Base-by-base conservation (phyloP, 306 rosid species). In the Malus sylvestris region DNA sequence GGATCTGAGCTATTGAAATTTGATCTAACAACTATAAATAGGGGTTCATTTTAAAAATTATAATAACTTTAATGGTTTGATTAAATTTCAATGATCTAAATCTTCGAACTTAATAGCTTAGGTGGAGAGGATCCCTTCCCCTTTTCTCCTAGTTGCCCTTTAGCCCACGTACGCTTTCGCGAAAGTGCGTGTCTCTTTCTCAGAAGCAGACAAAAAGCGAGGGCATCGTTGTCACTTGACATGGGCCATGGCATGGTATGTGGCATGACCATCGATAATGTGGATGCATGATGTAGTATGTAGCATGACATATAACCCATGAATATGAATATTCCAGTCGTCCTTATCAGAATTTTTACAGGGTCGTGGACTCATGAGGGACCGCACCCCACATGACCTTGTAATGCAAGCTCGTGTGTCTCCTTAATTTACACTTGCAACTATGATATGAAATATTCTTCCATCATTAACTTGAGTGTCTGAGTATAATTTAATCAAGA, bases 171-270 rank as follows among this genome's bases (percentile, higher is more conserved):
- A 78, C 18, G 33, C 82, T 75, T 52, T 72, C 20, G 52, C 23
- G 87, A 86, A 90, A 84, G 79, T 80, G 81, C 59, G 6, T 59
- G 83, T 67, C 49, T 75, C 84, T 71, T 83, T 87, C 80, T 53
- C 44, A 23, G 79, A 81, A 81, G 85, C 73, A 30, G 77, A 78
- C 72, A 76, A 70, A 81, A 81, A 35, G 35, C 20, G 81, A 79
- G 72, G 71, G 72, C 77, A 79, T 64, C 76, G 72, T 3, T 63
- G 12, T 30, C 64, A 81, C 68, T 60, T 72, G 45, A 42, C 71
- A 71, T 76, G 70, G 65, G 45, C 49, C 71, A 71, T 76, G 70
- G 66, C 45, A 62, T 62, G 45, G 68, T 64, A 32, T 30, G 68
- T 30, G 10, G 68, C 81, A 40, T 78, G 10, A 38, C 14, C 57